Conservation (phyloP, 2,329 filamentous ascomycete genomes). For the Cordyceps tenuipes region DNA sequence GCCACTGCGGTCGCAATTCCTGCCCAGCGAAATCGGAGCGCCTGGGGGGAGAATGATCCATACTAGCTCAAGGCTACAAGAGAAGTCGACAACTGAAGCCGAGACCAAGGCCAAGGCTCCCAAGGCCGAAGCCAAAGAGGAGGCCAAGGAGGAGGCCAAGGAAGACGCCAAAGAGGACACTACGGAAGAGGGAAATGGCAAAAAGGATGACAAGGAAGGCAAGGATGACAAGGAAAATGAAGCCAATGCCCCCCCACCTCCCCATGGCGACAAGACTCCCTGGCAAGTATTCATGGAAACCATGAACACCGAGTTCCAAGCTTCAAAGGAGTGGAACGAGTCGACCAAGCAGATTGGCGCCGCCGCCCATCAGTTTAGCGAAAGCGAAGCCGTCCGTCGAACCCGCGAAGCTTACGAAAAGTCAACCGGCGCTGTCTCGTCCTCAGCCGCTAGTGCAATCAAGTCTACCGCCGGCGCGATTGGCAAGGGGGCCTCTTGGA, state of each 20-base stretch:
- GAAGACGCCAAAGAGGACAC: slow-evolving; percentile 27
- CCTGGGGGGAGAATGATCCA: slow-evolving; percentile 29
- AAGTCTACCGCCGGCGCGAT: slow-evolving; percentile 81
- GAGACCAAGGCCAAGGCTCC: slow-evolving; percentile 19
- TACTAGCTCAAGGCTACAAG: slow-evolving; percentile 19
- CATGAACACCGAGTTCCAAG: slow-evolving; percentile 87
- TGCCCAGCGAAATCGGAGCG: slow-evolving; percentile 26
- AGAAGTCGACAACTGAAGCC: slow-evolving; percentile 28
- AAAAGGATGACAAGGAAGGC: slow-evolving; percentile 22
- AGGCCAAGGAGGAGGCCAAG: slow-evolving; percentile 29
- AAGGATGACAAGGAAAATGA: slow-evolving; percentile 49
- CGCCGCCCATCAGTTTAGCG: slow-evolving; percentile 81
- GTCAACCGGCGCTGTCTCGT: slow-evolving; percentile 74
- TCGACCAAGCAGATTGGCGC: slow-evolving; percentile 91
- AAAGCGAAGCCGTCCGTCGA: slow-evolving; percentile 82
- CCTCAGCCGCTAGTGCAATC: slow-evolving; percentile 69
- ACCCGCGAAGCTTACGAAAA: slow-evolving; percentile 81
- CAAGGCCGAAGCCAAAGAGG: slow-evolving; percentile 20
- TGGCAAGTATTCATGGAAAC: slow-evolving; percentile 99
- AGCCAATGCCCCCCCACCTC: slow-evolving; percentile 70
- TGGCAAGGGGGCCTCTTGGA: slow-evolving; percentile 88
- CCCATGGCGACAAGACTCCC: slow-evolving; percentile 96
- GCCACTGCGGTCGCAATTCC: slow-evolving; percentile 39
- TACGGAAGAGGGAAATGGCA: slow-evolving; percentile 30
- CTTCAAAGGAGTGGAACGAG: slow-evolving; percentile 98